Conservation (phyloP, 345 rosid species). For the Heritiera fomes region DNA sequence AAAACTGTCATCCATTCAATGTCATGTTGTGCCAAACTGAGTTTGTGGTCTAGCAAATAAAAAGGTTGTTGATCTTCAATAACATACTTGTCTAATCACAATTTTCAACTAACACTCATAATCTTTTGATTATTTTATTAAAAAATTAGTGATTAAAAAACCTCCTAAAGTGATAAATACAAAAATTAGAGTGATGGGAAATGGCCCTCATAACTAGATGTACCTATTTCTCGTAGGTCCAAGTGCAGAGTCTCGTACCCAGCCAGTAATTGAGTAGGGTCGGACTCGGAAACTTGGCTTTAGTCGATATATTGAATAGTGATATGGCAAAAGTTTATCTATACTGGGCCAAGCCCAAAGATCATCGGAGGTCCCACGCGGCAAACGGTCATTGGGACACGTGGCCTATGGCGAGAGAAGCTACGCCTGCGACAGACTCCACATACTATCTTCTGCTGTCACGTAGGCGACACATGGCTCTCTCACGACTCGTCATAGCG, state of each 20-base stretch:
- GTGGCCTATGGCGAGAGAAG: too few species aligned
- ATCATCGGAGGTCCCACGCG: too few species aligned
- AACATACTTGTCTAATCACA: background rate
- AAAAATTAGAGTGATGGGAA: background rate
- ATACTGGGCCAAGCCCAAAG: too few species aligned
- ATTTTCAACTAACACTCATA: background rate
- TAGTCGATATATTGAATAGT: too few species aligned
- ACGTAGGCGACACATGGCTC: too few species aligned
- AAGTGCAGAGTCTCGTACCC: constrained; percentile 9
- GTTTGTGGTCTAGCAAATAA: background rate
- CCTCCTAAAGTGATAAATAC: too few species aligned
- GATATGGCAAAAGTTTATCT: too few species aligned
- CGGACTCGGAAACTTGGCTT: too few species aligned
- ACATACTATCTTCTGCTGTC: too few species aligned
- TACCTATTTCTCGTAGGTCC: background rate
- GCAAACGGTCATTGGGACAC: too few species aligned
- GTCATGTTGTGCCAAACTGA: background rate
- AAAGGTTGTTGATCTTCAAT: background rate
- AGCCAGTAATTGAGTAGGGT: constrained; percentile 7
- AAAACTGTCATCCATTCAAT: background rate
- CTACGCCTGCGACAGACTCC: too few species aligned
- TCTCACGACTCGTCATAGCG: too few species aligned
- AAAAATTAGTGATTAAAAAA: background rate
- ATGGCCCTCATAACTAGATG: background rate
- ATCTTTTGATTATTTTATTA: background rate